Conservation (phyloP, 106 monocot genomes). For the Phalaenopsis aphrodite region DNA sequence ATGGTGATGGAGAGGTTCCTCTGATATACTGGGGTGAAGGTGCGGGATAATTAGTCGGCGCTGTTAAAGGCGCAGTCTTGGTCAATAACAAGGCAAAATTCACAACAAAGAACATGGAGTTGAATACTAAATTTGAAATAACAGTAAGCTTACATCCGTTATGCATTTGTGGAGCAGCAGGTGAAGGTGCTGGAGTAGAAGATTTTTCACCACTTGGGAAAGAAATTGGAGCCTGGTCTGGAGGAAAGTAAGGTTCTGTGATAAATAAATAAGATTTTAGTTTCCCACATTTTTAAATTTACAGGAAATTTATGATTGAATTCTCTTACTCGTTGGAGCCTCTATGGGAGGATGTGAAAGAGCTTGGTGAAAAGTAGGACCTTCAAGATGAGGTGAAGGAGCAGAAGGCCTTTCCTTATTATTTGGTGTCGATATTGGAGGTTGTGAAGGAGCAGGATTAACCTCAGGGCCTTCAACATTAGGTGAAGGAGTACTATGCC, state of each 20-base stretch:
- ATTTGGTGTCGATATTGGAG: conserved; percentile 17
- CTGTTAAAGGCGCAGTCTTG: conserved; percentile 25
- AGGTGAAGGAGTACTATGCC: conserved; percentile 8
- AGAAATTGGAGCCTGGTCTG: conserved; percentile 11
- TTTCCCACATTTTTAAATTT: not conserved
- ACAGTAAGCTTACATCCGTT: conserved; percentile 18
- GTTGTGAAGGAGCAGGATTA: conserved; percentile 20
- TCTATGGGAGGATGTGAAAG: conserved; percentile 12
- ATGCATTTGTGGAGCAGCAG: conserved; percentile 11
- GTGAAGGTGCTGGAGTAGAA: conserved; percentile 22
- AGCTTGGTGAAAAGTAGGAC: conserved; percentile 3
- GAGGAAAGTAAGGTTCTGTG: conserved; percentile 33
- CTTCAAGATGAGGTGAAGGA: conserved; percentile 28
- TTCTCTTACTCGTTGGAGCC: not conserved
- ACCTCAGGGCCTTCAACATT: conserved; percentile 2
- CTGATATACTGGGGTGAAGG: conserved; percentile 28
- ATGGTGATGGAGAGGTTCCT: conserved; percentile 24
- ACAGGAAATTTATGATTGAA: not conserved
- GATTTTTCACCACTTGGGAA: conserved; percentile 3
- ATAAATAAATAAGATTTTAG: not conserved
- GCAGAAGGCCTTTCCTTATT: conserved; percentile 17
- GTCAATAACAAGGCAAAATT: not conserved
- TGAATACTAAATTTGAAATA: not conserved
- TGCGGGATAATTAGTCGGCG: conserved; percentile 29
- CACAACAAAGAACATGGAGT: conserved; percentile 1